Percentiles rank a stretch among this genome's conserved stretches.
phyloP scores from a whole-genome alignment of 2,329 filamentous ascomycete species.

The Stachybotrys chartarum region DNA sequence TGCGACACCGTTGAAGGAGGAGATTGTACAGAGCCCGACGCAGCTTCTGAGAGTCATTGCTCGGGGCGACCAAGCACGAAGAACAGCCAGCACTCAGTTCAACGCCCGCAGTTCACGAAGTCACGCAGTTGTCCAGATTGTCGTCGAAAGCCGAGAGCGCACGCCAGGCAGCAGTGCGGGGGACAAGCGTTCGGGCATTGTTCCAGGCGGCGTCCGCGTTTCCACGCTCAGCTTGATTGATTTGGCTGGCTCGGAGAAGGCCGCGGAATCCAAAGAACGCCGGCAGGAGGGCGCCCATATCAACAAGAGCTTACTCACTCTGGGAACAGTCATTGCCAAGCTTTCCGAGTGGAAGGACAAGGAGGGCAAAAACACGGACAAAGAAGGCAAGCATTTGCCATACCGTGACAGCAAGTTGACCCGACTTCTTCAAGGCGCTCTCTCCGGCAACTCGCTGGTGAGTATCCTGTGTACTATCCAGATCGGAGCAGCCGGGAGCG shows the following conservation, averaged over 20 bases:
- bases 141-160: conserved; percentile 92
- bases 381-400: conserved; percentile 85
- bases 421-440: conserved; percentile 79
- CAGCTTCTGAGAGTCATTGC: conserved; percentile 93
- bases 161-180: conserved; percentile 42
- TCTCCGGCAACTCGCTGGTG: conserved; percentile 89
- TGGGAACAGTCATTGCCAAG: conserved; percentile 90
- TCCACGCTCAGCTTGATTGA: conserved; percentile 95
- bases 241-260: conserved; percentile 91
- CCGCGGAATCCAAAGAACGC: conserved; percentile 90
- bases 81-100: conserved; percentile 93
- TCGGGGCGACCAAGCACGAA: conserved; percentile 80
- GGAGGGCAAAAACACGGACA: conserved; percentile 63
- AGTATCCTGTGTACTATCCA: conserved; percentile 97
- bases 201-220: conserved; percentile 86
- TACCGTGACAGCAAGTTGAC: conserved; percentile 98
- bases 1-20: conserved; percentile 91
- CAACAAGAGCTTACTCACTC: conserved; percentile 92
- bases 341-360: conserved; percentile 88
- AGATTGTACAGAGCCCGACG: conserved; percentile 96
- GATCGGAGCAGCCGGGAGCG: conserved; percentile 68
- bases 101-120: conserved; percentile 94
- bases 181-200: conserved; percentile 58
- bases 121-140: conserved; percentile 97
- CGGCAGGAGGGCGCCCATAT: conserved; percentile 94